phyloP scores from a whole-genome alignment of 2,329 filamentous ascomycete species.

The Shiraia sp. region DNA sequence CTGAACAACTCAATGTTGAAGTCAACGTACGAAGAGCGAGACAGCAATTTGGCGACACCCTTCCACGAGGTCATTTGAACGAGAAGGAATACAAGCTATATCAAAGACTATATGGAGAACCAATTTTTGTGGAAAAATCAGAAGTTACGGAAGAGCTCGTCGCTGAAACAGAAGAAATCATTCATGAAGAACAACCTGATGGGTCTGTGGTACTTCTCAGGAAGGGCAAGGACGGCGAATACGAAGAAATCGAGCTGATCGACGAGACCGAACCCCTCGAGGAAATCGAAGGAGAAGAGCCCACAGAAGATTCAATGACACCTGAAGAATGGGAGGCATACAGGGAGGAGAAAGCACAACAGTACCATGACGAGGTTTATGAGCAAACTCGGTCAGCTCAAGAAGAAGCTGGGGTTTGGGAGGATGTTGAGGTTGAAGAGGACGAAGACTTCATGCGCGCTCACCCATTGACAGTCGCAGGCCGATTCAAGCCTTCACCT shows the following conservation, averaged over 20 bases:
- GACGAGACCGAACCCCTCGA: slow-evolving; percentile 36
- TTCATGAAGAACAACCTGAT: slow-evolving; percentile 34
- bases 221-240: slow-evolving; percentile 59
- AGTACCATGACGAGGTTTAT: slow-evolving; percentile 40
- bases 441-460: slow-evolving; percentile 57
- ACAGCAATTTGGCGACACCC: slow-evolving; percentile 73
- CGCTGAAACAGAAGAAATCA: slow-evolving; percentile 53
- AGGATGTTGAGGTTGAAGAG: slow-evolving; percentile 30
- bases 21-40: slow-evolving; percentile 70
- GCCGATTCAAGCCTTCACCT: slow-evolving; percentile 74
- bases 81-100: slow-evolving; percentile 75
- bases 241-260: slow-evolving; percentile 62
- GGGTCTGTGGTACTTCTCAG: slow-evolving; percentile 53
- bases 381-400: slow-evolving; percentile 50
- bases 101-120: slow-evolving; percentile 78
- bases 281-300: slow-evolving; percentile 36
- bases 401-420: slow-evolving; percentile 46
- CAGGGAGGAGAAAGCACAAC: slow-evolving; percentile 34
- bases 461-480: slow-evolving; percentile 74
- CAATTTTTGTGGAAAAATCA: slow-evolving; percentile 65
- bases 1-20: slow-evolving; percentile 53
- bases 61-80: slow-evolving; percentile 73
- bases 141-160: slow-evolving; percentile 48
- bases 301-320: slow-evolving; percentile 27
- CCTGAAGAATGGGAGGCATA: slow-evolving; percentile 40